phyloP scores from a whole-genome alignment of 164 flowering plant genomes.

The Macadamia integrifolia region DNA sequence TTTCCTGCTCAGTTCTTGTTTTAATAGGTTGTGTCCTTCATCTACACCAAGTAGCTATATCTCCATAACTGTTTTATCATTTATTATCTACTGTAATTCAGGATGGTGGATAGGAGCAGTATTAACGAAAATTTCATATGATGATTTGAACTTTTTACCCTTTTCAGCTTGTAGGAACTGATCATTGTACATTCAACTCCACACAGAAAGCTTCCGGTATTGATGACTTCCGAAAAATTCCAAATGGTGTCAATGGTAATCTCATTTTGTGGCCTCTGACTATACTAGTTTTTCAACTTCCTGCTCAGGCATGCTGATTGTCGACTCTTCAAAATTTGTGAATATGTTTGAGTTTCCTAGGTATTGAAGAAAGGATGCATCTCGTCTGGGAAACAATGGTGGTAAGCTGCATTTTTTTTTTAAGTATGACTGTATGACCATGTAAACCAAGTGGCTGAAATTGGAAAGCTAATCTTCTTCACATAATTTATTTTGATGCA shows the following conservation, averaged over 20 bases:
- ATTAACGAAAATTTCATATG: background rate
- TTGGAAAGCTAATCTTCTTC: constrained; percentile 4
- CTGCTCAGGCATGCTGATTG: background rate
- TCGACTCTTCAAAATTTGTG: constrained; percentile 4
- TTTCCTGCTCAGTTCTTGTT: no score
- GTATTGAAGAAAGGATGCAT: constrained; percentile 98
- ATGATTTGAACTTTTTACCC: constrained; percentile 3
- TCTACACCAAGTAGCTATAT: no score
- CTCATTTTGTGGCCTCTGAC: constrained; percentile 1
- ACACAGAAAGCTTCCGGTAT: constrained; percentile 89
- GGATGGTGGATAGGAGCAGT: background rate
- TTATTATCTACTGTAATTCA: background rate
- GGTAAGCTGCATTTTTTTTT: constrained; percentile 43
- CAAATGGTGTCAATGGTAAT: constrained; percentile 98
- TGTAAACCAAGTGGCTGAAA: background rate
- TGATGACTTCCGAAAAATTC: constrained; percentile 91
- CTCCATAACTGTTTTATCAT: background rate
- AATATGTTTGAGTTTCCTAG: constrained; percentile 25
- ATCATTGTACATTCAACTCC: constrained; percentile 88
- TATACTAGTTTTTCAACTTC: background rate
- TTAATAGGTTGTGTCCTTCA: no score
- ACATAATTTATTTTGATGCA: constrained; percentile 19
- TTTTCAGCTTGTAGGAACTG: constrained; percentile 94
- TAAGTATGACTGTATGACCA: background rate
- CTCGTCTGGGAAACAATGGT: constrained; percentile 92